These are phyloP conservation scores for Mucor velutinosus DNA, from an alignment of 371 early-diverging fungal species.

Conservation along the genomic window DNA sequence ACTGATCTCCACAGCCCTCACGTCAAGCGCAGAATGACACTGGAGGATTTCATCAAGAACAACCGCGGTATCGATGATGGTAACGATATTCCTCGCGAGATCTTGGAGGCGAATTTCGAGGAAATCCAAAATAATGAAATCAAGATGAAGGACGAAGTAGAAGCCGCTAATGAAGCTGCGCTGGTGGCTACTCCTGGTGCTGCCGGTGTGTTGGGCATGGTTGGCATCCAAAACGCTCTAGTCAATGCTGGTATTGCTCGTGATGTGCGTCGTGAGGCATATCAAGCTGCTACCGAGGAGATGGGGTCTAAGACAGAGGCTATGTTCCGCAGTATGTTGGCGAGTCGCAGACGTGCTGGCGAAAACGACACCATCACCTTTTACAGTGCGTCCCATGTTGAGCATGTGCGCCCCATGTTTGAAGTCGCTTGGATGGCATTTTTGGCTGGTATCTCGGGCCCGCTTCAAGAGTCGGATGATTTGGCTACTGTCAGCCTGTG, in stretches of 20 bases:
- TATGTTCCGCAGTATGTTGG: conserved; percentile 54
- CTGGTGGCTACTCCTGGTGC: conserved; percentile 20
- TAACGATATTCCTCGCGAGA: conserved; percentile 70
- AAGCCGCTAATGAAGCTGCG: conserved; percentile 50
- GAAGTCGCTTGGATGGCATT: conserved; percentile 90
- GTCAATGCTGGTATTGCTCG: conserved; percentile 52
- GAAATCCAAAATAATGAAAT: conserved; percentile 88
- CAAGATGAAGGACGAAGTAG: conserved; percentile 86
- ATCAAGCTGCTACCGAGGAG: conserved; percentile 56
- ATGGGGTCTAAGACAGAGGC: conserved; percentile 64
- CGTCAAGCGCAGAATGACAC: conserved; percentile 90
- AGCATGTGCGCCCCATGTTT: conserved; percentile 94
- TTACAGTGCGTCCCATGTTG: conserved; percentile 75
- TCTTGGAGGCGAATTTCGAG: conserved; percentile 76
- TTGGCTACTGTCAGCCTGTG: conserved; percentile 66
- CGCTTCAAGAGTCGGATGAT: conserved; percentile 85
- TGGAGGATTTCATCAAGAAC: conserved; percentile 91
- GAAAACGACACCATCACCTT: conserved; percentile 56
- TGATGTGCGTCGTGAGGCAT: conserved; percentile 54
- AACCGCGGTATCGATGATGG: conserved; percentile 94
- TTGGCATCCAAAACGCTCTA: conserved; percentile 50
- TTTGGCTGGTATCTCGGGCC: conserved; percentile 82
- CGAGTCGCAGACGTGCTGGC: conserved; percentile 47
- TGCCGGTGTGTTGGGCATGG: conserved; percentile 39
- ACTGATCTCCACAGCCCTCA: conserved; percentile 95